These are phyloP conservation scores for Piloderma croceum DNA, from an alignment of 768 basidiomycete species.

Conservation along the genomic window DNA sequence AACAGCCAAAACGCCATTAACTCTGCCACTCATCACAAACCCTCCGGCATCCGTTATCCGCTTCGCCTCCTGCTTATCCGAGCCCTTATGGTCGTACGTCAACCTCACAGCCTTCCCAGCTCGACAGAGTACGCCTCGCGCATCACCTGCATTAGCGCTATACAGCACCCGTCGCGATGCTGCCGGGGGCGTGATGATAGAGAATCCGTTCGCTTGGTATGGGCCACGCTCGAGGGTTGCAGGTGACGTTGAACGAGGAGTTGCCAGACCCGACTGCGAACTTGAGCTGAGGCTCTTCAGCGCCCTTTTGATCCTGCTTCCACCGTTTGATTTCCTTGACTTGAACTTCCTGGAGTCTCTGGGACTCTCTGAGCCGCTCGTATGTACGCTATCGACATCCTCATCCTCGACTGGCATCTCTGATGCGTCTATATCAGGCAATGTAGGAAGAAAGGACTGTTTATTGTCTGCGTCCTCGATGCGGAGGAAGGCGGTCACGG, in stretches of 20 bases:
- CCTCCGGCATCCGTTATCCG: slow-evolving; percentile 97
- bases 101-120: slow-evolving; percentile 85
- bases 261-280: slow-evolving; percentile 20
- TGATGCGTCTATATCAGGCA: slow-evolving; percentile 22
- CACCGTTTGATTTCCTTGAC: slow-evolving; percentile 38
- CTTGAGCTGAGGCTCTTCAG: slow-evolving; percentile 46
- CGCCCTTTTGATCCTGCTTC: slow-evolving; percentile 50
- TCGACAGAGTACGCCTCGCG: slow-evolving; percentile 88
- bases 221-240: slow-evolving; percentile 4
- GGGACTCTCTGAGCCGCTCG: slow-evolving; percentile 41
- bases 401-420: slow-evolving; percentile 34
- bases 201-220: slow-evolving; percentile 6
- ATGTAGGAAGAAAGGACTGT: slow-evolving; percentile 55
- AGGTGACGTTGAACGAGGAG: slow-evolving; percentile 11
- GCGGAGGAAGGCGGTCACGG: slow-evolving; percentile 91
- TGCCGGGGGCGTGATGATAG: slow-evolving; percentile 38
- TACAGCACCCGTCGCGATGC: slow-evolving; percentile 75
- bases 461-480: slow-evolving; percentile 76
- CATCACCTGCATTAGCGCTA: slow-evolving; percentile 95
- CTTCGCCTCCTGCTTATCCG: slow-evolving; percentile 95
- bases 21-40: slow-evolving; percentile 97
- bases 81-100: slow-evolving; percentile 98
- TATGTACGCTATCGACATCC: slow-evolving; percentile 30
- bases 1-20: slow-evolving; percentile 95
- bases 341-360: slow-evolving; percentile 38